Evolutionary conservation across 2,329 filamentous ascomycete genomes (phyloP).

Genomic region (Rhynchosporium graminicola): DNA sequence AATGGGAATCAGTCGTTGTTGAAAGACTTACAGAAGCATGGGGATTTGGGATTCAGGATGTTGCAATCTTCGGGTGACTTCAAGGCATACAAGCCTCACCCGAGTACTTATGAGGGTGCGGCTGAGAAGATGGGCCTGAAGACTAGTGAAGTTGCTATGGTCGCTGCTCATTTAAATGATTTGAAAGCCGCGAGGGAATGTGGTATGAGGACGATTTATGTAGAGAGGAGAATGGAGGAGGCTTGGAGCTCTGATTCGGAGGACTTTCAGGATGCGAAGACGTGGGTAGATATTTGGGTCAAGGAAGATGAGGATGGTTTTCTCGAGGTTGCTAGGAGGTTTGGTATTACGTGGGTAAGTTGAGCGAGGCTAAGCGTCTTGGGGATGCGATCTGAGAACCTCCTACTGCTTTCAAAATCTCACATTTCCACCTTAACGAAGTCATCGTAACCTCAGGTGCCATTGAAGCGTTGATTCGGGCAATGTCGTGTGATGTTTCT

Average conservation of each 20-base stretch:
- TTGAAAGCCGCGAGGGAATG: conserved; percentile 63
- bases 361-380: too few species aligned
- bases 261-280: conserved; percentile 53
- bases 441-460: too few species aligned
- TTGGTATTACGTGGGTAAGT: conserved; percentile 42
- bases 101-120: conserved; percentile 68
- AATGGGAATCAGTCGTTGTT: conserved; percentile 74
- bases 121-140: conserved; percentile 55
- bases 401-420: too few species aligned
- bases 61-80: conserved; percentile 72
- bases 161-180: conserved; percentile 74
- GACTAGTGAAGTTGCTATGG: conserved; percentile 68
- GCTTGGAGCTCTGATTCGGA: conserved; percentile 54
- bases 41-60: conserved; percentile 60
- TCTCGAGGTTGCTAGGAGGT: conserved; percentile 51
- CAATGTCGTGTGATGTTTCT: too few species aligned
- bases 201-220: conserved; percentile 72
- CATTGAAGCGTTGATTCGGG: too few species aligned
- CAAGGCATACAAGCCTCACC: conserved; percentile 71
- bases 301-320: conserved; percentile 52
- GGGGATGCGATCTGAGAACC: too few species aligned
- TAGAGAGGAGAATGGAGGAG: conserved; percentile 70
- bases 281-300: conserved; percentile 67
- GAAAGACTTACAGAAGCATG: conserved; percentile 60
- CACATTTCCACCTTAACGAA: too few species aligned